These are phyloP conservation scores for Raphanus sativus DNA, from an alignment of 345 rosid genomes.

Conservation along the genomic window DNA sequence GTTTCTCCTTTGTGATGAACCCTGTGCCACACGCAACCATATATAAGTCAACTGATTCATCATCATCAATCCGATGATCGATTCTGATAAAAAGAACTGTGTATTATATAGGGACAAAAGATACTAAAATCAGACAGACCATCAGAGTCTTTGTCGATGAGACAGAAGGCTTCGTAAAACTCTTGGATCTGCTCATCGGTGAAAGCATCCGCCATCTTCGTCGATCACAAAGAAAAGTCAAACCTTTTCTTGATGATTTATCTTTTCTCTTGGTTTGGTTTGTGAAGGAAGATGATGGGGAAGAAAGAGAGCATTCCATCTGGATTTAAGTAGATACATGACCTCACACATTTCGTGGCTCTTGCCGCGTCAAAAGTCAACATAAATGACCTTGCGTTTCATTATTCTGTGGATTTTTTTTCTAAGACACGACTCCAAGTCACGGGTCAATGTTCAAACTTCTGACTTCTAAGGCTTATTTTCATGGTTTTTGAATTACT, in stretches of 20 bases:
- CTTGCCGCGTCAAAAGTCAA: slow-evolving; percentile 41
- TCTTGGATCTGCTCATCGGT: slow-evolving; percentile 41
- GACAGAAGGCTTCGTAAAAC: slow-evolving; percentile 42
- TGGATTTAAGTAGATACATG: slow-evolving; percentile 16
- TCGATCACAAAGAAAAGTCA: slow-evolving; percentile 27
- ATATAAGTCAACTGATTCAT: background rate
- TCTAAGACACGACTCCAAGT: slow-evolving; percentile 15
- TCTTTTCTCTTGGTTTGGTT: slow-evolving; percentile 9
- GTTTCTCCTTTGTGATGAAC: slow-evolving; percentile 35
- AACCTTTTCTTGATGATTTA: slow-evolving; percentile 9
- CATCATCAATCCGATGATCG: slow-evolving; percentile 2
- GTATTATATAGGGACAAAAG: background rate
- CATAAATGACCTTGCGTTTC: slow-evolving; percentile 30
- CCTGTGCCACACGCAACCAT: slow-evolving; percentile 15
- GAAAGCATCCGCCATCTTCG: slow-evolving; percentile 37
- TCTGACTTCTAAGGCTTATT: slow-evolving; percentile 3
- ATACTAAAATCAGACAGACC: slow-evolving; percentile 21
- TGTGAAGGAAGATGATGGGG: slow-evolving; percentile 8
- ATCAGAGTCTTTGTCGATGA: slow-evolving; percentile 41
- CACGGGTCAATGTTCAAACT: slow-evolving; percentile 41
- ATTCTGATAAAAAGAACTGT: background rate
- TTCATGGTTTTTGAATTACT: background rate
- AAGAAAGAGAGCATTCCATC: background rate
- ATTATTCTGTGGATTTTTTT: background rate
- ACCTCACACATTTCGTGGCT: slow-evolving; percentile 5